Evolutionary conservation across 306 rosid genomes (phyloP), one percentile per base, ranked within the genome.

Genomic region (Carpinus fangiana): DNA sequence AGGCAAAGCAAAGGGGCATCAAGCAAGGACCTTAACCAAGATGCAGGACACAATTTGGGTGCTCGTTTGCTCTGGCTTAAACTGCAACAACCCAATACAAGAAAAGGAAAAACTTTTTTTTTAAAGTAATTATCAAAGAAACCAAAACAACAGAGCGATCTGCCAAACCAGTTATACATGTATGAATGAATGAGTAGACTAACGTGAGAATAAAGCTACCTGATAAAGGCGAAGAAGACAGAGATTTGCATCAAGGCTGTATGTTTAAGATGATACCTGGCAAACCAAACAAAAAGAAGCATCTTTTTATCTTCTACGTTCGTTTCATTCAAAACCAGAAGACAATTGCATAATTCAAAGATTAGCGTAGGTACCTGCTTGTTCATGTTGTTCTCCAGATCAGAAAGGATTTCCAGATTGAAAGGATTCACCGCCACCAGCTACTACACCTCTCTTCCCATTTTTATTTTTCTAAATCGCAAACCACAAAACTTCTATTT

Each of bases 181-280:
- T 11, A 23, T 0, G 28, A 36, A 17, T 2, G 31, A 53, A 13
- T 16, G 16, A 23, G 6, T 34, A 31, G 34, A 31, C 9, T 13
- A 28, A 16, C 0, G 4, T 59, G 31, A 8, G 48, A 38, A 48
- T 23, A 26, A 45, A 14, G 46, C 20, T 76, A 92, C 99, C 98
- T 95, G 99, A 83, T 95, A 95, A 74, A 95, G 92, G 75, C 98
- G 93, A 80, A 95, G 99, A 79, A 95, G 99, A 87, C 99, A 95
- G 1, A 95, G 96, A 89, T 95, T 95, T 31, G 98, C 89, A 79
- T 91, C 99, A 9, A 95, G 83, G 61, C 90, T 95, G 84, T 95
- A 95, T 3, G 94, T 90, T 79, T 91, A 90, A 0, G 96, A 88
- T 5, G 98, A 87, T 77, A 95, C 98, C 98, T 92, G 75, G 23